Evolutionary conservation across 2,329 filamentous ascomycete genomes (phyloP), one percentile per base, ranked within the genome.

Genomic region (Arthrobotrys iridis): DNA sequence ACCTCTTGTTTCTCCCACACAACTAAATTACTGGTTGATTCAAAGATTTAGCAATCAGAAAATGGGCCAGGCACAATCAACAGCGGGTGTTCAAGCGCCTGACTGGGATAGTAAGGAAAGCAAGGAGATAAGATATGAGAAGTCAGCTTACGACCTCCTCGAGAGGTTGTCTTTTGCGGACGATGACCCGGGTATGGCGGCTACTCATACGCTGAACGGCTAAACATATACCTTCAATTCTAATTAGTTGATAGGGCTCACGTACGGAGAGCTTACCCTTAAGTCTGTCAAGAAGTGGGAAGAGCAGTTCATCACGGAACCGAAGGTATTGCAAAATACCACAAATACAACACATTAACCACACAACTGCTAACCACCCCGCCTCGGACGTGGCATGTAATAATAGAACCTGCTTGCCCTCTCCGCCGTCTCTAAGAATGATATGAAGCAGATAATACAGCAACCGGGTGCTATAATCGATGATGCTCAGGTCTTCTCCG

Each of bases 401-500:
- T n/a, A 15, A 13, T 33, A 79, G 78, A 79, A 79, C 33, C 79
- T 75, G 43, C 73, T 79, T 33, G 79, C 79, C 2, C 76, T 79
- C n/a, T 64, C 76, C 22, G 79, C 78, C 15, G 78, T 79, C 22
- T 78, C 70, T 20, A 78, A 78, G 26, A 77, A 79, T 55, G 77
- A 78, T 33, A 77, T 78, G 41, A 79, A 77, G 10, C 62, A 75
- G 7, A 77, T 79, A 28, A 63, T 79, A 11, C 68, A 76, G 28
- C 78, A 78, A 33, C 76, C 66, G 11, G 67, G 74, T 1, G 76
- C 89, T 26, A 83, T 87, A 64, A 87, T 92, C 73, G 83, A 86
- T 41, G 90, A 95, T 81, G 90, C 88, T 64, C 93, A 96, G 66
- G 86, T 91, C 76, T 96, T 93, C 88, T 96, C 93, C 80, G 83